A percentile compares a stretch with the other conserved stretches of the same genome.
Evolutionary conservation across 1,139 yeast species (phyloP).

Genomic region (Suhomyces bokatorum): DNA sequence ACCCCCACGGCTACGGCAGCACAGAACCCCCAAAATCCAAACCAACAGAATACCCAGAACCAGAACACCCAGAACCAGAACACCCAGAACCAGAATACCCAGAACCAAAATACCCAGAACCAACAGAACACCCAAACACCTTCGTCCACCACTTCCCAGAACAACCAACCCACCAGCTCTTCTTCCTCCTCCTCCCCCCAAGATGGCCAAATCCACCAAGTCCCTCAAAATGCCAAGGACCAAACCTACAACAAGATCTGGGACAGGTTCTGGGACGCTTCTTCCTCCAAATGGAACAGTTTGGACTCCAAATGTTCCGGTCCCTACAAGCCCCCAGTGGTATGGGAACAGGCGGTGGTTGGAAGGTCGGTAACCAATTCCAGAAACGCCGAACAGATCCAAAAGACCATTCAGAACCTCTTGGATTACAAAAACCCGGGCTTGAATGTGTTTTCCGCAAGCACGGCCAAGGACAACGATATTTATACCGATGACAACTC

Average conservation of each 20-base stretch:
- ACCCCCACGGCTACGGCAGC: too few relatives aligned
- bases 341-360: slow-evolving; percentile 18
- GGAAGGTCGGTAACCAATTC: slow-evolving; percentile 12
- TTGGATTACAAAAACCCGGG: slow-evolving; percentile 14
- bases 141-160: not conserved
- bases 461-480: slow-evolving; percentile 29
- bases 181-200: not conserved
- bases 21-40: too few relatives aligned
- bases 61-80: not conserved
- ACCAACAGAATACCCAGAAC: not conserved
- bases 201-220: not conserved
- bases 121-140: not conserved
- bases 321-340: slow-evolving; percentile 13
- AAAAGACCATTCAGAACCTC: slow-evolving; percentile 10
- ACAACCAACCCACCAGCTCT: slow-evolving; percentile 8
- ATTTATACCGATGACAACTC: slow-evolving; percentile 40
- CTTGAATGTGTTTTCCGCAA: slow-evolving; percentile 31
- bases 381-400: slow-evolving; percentile 9
- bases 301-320: slow-evolving; percentile 18
- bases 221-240: slow-evolving; percentile 14
- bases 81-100: too few relatives aligned
- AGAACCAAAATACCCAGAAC: too few relatives aligned
- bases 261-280: slow-evolving; percentile 24
- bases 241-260: slow-evolving; percentile 20
- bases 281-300: slow-evolving; percentile 23